These are phyloP conservation scores for Emmonsiellopsis sp. DNA, from an alignment of 2,329 filamentous ascomycete species.

Conservation along the genomic window DNA sequence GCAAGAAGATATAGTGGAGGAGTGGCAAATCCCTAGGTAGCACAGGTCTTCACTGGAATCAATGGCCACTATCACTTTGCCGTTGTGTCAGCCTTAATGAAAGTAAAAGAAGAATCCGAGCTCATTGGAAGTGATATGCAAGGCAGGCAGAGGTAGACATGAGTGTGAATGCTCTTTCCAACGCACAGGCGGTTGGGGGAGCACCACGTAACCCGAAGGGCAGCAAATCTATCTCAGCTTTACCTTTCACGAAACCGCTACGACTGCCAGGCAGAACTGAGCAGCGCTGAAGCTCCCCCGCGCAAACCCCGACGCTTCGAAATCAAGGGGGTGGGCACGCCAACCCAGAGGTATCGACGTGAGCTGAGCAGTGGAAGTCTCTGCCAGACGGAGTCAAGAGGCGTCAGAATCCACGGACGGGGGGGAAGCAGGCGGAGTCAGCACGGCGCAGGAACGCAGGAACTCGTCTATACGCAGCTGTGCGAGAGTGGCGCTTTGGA, in stretches of 20 bases:
- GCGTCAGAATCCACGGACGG: constrained; percentile 20
- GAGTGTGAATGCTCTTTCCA: constrained; percentile 9
- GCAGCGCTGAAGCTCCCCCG: constrained; percentile 6
- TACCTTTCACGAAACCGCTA: constrained; percentile 24
- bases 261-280: background rate
- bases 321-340: constrained; percentile 4
- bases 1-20: constrained; percentile 7
- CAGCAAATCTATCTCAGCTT: constrained; percentile 21
- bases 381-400: constrained; percentile 17
- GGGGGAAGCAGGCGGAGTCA: constrained; percentile 14
- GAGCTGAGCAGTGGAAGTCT: constrained; percentile 32
- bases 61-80: constrained; percentile 21
- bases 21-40: constrained; percentile 13
- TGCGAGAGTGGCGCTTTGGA: constrained; percentile 11
- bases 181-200: constrained; percentile 6
- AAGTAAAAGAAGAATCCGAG: constrained; percentile 10
- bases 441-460: constrained; percentile 6
- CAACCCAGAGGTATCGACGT: constrained; percentile 24
- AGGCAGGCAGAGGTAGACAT: constrained; percentile 7
- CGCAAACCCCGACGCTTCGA: constrained; percentile 20
- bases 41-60: constrained; percentile 9
- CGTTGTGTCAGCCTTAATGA: constrained; percentile 23
- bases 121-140: constrained; percentile 2
- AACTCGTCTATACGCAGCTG: constrained; percentile 18
- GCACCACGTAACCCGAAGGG: constrained; percentile 13